phyloP scores from a whole-genome alignment of 176 grass and related monocot species.

The Ensete glaucum region DNA sequence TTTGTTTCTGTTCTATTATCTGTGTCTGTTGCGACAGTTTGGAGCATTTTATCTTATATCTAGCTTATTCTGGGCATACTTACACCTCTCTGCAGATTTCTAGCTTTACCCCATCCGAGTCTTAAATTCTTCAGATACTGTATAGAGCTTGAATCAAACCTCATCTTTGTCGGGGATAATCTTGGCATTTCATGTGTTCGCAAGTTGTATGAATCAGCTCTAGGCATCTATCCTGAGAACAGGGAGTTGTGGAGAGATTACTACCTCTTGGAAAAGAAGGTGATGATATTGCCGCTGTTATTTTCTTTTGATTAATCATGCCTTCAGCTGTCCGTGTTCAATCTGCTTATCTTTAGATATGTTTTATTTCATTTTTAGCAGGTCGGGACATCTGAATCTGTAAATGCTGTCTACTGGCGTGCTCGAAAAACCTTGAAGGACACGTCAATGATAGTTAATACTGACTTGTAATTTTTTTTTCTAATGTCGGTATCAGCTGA shows the following conservation, averaged over 20 bases:
- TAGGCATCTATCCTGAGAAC: conserved; percentile 35
- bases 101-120: conserved; percentile 47
- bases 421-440: conserved; percentile 47
- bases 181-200: conserved; percentile 25
- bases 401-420: conserved; percentile 51
- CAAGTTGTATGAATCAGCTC: conserved; percentile 42
- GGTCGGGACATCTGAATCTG: conserved; percentile 51
- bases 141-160: conserved; percentile 51
- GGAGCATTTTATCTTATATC: not conserved
- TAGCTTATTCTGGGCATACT: not conserved
- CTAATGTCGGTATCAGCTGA: not conserved
- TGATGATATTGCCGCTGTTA: not conserved
- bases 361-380: conserved; percentile 5
- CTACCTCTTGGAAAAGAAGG: conserved; percentile 59
- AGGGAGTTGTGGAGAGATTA: conserved; percentile 53
- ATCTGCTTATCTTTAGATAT: not conserved
- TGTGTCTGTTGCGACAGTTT: not conserved
- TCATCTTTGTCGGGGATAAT: conserved; percentile 27
- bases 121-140: conserved; percentile 54
- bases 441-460: not conserved
- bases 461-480: not conserved
- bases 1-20: not conserved
- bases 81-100: conserved; percentile 26
- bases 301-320: not conserved
- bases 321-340: not conserved